Percentiles rank a stretch among this genome's conserved stretches.
phyloP scores from a whole-genome alignment of 768 basidiomycete species.

The Amanita polypyramis region DNA sequence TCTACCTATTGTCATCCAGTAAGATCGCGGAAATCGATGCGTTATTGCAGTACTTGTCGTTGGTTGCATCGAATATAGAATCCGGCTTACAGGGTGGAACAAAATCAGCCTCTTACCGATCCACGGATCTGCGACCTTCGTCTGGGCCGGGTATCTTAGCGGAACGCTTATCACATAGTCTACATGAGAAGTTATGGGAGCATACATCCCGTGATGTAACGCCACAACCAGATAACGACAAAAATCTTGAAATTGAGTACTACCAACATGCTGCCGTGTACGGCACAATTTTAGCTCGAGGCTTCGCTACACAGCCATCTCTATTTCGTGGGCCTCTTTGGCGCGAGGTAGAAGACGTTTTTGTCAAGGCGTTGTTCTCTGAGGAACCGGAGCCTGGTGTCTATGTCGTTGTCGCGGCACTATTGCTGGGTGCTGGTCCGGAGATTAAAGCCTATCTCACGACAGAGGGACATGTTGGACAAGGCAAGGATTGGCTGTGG shows the following conservation, averaged over 20 bases:
- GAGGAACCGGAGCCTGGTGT: constrained; percentile 11
- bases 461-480: constrained; percentile 3
- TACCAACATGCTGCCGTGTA: constrained; percentile 4
- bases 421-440: constrained; percentile 10
- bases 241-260: constrained; percentile 1
- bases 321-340: constrained; percentile 9
- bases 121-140: constrained; percentile 6
- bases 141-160: constrained; percentile 9
- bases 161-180: constrained; percentile 5
- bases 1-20: neutral
- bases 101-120: neutral
- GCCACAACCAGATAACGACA: constrained; percentile 3
- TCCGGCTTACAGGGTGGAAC: neutral
- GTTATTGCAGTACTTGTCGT: neutral
- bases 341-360: constrained; percentile 11
- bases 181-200: constrained; percentile 7
- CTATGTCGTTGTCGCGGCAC: constrained; percentile 8
- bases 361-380: constrained; percentile 11
- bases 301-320: constrained; percentile 6
- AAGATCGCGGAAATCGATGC: neutral
- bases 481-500: constrained; percentile 8
- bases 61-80: neutral
- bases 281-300: constrained; percentile 10
- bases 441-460: constrained; percentile 9
- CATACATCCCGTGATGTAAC: constrained; percentile 8